Base-by-base conservation (phyloP, 345 rosid genomes). In the Bretschneidera sinensis region DNA sequence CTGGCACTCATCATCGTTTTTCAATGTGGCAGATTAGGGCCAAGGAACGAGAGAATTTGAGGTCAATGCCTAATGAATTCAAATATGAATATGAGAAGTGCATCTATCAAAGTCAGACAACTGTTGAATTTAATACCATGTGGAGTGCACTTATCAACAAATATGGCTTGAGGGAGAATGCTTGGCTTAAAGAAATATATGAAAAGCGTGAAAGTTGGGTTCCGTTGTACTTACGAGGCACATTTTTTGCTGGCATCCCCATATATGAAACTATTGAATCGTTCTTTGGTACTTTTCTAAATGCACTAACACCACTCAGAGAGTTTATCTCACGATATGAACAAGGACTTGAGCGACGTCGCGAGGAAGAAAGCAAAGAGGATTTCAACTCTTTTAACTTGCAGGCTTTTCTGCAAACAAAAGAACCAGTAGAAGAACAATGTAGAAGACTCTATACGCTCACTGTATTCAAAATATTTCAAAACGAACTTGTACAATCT, bases 391-490 rank as follows among this genome's bases (percentile, higher is more conserved):
- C 88, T 17, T 81, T 68, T 62, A 87, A 83, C 72, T 51, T 83
- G 60, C 95, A 83, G 76, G 83, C 84, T 6, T 77, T 73, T 67
- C 74, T 82, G 17, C 89, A 83, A 69, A 85, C 97, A 20, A 87
- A 82, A 60, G 97, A 87, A 65, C 92, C 86, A 0, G 74, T 92
- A 24, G 98, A 89, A 74, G 97, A 87, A 56, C 97, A 87, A 35
- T 83, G 97, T 54, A 81, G 89, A 75, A 78, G 81, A 71, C 79
- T 89, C 6, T 92, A 92, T 63, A 89, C 98, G 13, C 83, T 80
- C 9, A 56, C 79, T 0, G 62, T 83, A 58, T 89, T 92, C 79
- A 87, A 84, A 69, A 78, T 85, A 54, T 82, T 92, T 74, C 98
- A 92, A 64, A 78, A 77, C 21, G 98, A 92, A 65, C 85, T 92